phyloP scores from a whole-genome alignment of 805 yeast species.

The Dipodascus albidus region DNA sequence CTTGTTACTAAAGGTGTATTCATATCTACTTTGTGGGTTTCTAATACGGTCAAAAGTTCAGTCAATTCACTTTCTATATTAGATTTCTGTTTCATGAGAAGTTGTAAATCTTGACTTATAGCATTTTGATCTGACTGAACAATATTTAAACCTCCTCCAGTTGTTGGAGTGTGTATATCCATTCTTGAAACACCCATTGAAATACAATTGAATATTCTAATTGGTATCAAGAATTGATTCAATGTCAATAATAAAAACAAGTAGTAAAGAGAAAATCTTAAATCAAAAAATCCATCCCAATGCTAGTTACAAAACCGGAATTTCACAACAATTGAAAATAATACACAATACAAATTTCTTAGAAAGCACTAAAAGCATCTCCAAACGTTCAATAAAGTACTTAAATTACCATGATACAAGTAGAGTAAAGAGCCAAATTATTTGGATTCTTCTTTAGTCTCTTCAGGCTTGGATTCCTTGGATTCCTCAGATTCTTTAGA shows the following conservation, averaged over 20 bases:
- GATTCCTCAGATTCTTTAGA: neutral
- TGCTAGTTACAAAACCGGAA: too few species aligned
- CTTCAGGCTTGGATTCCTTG: slow-evolving; percentile 1
- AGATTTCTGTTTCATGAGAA: neutral
- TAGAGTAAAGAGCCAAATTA: too few species aligned
- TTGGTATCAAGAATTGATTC: too few species aligned
- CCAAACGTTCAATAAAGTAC: too few species aligned
- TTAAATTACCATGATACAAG: too few species aligned
- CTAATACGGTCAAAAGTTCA: slow-evolving; percentile 25
- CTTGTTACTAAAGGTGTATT: slow-evolving; percentile 46
- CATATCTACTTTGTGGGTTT: slow-evolving; percentile 44
- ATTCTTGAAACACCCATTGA: neutral
- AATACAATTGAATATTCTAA: too few species aligned
- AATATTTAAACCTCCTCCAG: neutral
- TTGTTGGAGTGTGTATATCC: neutral
- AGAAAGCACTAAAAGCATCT: too few species aligned
- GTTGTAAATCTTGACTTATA: neutral
- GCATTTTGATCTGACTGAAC: neutral
- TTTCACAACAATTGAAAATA: too few species aligned
- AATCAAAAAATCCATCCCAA: too few species aligned
- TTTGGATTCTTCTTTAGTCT: neutral
- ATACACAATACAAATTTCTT: too few species aligned
- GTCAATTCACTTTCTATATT: slow-evolving; percentile 33
- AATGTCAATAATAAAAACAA: too few species aligned
- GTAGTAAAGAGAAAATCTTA: too few species aligned